Evolutionary conservation across 2,329 filamentous ascomycete species (phyloP), one percentile per base, ranked within the genome.

Genomic region (Emergomyces orientalis): DNA sequence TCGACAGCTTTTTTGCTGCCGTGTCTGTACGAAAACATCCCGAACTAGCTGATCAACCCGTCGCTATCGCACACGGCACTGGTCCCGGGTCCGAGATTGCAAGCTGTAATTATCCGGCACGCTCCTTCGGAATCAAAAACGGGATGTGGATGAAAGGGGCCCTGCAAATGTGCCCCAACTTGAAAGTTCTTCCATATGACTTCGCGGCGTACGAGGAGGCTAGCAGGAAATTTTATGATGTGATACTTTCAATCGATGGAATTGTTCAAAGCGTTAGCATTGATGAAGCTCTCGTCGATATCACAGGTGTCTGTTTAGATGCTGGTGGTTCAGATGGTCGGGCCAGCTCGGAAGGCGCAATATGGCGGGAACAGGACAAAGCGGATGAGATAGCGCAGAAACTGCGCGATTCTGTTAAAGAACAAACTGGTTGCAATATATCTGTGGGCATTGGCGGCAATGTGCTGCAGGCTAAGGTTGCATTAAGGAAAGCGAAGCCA

Each of bases 141-240:
- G 95, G 95, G 45, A 99, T 97, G 94, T 99, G 95, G 94, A 97
- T 99, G 93, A 95, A 93, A 73, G 82, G 84, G 41, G 94, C 94
- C 0, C 81, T 88, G 64, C 88, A 94, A 67, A 75, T 94, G 22
- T 99, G 91, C 71, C 88, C 93, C 0, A 85, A 91, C 27, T 79
- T 99, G 22, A 91, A 95, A 68, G 87, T 97, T 1, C 73, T 99
- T n/a, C 90, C 92, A 0, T 99, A 99, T 69, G 92, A 99, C 71
- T 99, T 97, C 71, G 88, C 89, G 1, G 93, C 87, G 0, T 99
- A 99, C 68, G 94, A 99, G 78, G 88, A 92, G 64, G 91, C 92
- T 0, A 99, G 94, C 71, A 83, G 85, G 62, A 81, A 85, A 2
- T 99, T 99, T 69, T 99, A 99, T 69, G 86, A 90, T 65, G 86